Conservation (phyloP, 495 filamentous ascomycete species). For the Hypoxylon intermedium region DNA sequence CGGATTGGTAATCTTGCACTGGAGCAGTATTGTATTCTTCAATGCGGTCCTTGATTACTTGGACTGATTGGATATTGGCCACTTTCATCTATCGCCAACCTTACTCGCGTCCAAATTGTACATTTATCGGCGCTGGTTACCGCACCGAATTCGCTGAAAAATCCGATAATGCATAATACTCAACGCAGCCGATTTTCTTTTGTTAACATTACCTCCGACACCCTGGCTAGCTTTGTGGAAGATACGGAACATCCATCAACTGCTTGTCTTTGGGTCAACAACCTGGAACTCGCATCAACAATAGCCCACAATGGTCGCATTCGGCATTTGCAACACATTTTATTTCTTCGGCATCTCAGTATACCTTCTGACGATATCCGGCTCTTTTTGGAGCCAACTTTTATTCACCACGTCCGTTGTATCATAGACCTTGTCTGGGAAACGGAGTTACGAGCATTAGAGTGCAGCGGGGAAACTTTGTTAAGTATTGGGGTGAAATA, state of each 20-base stretch:
- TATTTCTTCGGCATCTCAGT: conserved; percentile 26
- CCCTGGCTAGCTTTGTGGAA: conserved; percentile 19
- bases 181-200: conserved; percentile 35
- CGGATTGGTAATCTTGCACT: conserved; percentile 2
- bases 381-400: conserved; percentile 20
- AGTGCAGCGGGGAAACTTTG: conserved; percentile 15
- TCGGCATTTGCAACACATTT: conserved; percentile 37
- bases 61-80: not conserved
- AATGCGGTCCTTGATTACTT: not conserved
- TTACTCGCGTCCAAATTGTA: conserved; percentile 13
- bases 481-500: conserved; percentile 11
- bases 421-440: conserved; percentile 42
- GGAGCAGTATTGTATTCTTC: not conserved
- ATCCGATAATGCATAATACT: conserved; percentile 46
- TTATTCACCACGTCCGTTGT: conserved; percentile 37
- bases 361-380: conserved; percentile 27
- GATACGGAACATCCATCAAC: conserved; percentile 12
- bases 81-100: not conserved
- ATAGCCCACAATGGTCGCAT: conserved; percentile 14
- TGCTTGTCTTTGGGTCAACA: not conserved
- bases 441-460: conserved; percentile 45
- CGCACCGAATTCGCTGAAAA: conserved; percentile 14
- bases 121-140: conserved; percentile 34
- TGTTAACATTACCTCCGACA: conserved; percentile 17
- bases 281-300: conserved; percentile 29